Evolutionary conservation across 129 eudicot genomes (phyloP).

Genomic region (Pulicaria dysenterica): DNA sequence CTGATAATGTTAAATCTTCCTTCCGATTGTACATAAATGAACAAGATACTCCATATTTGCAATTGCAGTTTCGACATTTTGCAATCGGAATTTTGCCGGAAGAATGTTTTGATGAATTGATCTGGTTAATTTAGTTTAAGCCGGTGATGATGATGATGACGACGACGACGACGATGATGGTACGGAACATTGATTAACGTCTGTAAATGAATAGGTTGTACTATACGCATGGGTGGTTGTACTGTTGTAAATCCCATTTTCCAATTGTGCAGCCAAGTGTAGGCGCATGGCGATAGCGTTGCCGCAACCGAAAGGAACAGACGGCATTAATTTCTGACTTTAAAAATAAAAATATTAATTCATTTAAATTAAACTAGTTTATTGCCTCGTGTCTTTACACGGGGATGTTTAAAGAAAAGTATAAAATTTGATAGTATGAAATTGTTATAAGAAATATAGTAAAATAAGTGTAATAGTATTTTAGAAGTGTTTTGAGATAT

Average conservation of each 20-base stretch:
- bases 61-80: not conserved
- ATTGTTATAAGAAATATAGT: too few species aligned
- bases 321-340: too few species aligned
- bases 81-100: constrained; percentile 1
- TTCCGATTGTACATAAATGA: constrained; percentile 25
- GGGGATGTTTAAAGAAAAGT: too few species aligned
- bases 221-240: not conserved
- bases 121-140: not conserved
- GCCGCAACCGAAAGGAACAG: not conserved
- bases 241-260: not conserved
- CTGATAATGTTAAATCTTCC: constrained; percentile 37
- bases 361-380: too few species aligned
- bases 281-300: constrained; percentile 15
- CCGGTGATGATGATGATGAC: not conserved
- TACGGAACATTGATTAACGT: not conserved
- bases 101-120: not conserved
- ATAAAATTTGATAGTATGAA: too few species aligned
- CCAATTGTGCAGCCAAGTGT: constrained; percentile 35
- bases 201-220: constrained; percentile 19
- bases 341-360: too few species aligned
- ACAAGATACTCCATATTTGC: not conserved
- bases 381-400: too few species aligned
- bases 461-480: too few species aligned
- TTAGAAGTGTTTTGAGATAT: too few species aligned
- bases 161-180: not conserved